Conservation (phyloP, 1,284 basidiomycete species). For the Meripilus lineatus region DNA sequence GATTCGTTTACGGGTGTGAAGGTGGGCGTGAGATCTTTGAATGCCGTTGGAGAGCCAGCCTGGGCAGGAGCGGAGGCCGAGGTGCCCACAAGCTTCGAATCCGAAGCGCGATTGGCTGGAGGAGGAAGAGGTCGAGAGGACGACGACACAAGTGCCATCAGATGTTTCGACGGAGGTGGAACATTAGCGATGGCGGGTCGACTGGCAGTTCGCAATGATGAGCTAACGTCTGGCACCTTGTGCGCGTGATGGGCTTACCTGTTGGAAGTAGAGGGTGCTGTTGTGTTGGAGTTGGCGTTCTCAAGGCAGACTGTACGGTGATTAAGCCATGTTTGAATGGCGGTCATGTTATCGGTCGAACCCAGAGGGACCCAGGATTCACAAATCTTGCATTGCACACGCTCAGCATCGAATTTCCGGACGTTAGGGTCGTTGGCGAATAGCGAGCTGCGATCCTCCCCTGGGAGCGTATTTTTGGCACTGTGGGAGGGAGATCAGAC, state of each 20-base stretch:
- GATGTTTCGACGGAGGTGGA: conserved; percentile 30
- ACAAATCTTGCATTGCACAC: conserved; percentile 62
- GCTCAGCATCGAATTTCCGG: conserved; percentile 65
- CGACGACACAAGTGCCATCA: conserved; percentile 30
- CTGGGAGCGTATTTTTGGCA: conserved; percentile 25
- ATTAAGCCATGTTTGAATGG: conserved; percentile 28
- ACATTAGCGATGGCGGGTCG: conserved; percentile 29
- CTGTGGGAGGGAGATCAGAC: conserved; percentile 13
- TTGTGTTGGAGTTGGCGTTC: conserved; percentile 4
- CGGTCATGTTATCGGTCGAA: conserved; percentile 21
- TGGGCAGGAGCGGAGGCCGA: conserved; percentile 10
- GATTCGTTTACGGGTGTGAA: conserved; percentile 50
- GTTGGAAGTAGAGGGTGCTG: conserved; percentile 12
- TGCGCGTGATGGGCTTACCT: conserved; percentile 18
- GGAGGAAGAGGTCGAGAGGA: conserved; percentile 22
- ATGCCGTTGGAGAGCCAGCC: conserved; percentile 30
- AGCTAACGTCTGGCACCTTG: too few relatives aligned
- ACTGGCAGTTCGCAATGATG: too few relatives aligned
- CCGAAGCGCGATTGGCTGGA: conserved; percentile 17
- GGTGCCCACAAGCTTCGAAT: conserved; percentile 5
- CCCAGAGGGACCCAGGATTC: conserved; percentile 56
- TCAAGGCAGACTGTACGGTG: conserved; percentile 28
- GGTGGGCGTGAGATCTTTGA: conserved; percentile 48
- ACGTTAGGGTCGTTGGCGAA: conserved; percentile 61
- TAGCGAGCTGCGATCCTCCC: conserved; percentile 52